Evolutionary conservation across 257 asterid species (phyloP).

Genomic region (Galeopsis tetrahit): DNA sequence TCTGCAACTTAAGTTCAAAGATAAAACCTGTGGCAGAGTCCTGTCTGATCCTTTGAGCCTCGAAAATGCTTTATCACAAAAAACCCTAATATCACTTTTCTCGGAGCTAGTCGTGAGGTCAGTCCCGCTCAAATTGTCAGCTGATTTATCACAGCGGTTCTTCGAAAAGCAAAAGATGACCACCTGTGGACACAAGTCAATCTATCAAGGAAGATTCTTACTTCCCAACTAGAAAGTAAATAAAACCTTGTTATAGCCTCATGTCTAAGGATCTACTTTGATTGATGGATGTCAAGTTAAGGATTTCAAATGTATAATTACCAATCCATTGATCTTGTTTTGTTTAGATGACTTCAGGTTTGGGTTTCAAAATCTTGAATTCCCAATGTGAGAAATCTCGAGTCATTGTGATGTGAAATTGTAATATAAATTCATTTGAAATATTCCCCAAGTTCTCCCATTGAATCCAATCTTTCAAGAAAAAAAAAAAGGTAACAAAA

Average conservation of each 20-base stretch:
- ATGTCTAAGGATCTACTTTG: neutral
- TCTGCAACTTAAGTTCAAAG: slow-evolving; percentile 30
- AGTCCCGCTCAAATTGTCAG: slow-evolving; percentile 79
- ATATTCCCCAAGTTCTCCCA: slow-evolving; percentile 7
- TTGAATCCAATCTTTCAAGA: neutral
- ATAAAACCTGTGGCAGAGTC: slow-evolving; percentile 90
- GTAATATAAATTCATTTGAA: neutral
- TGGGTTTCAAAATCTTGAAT: slow-evolving; percentile 15
- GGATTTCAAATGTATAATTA: neutral
- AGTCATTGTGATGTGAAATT: slow-evolving; percentile 6
- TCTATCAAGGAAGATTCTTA: slow-evolving; percentile 27
- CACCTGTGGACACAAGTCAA: slow-evolving; percentile 59
- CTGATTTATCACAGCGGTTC: slow-evolving; percentile 91
- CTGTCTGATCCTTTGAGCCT: slow-evolving; percentile 97
- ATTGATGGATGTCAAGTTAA: neutral
- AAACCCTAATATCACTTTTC: slow-evolving; percentile 93
- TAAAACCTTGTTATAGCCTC: slow-evolving; percentile 21
- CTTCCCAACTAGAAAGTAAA: slow-evolving; percentile 27
- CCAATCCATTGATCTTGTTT: neutral
- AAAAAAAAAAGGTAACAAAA: slow-evolving; percentile 2
- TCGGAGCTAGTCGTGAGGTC: slow-evolving; percentile 95
- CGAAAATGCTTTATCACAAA: slow-evolving; percentile 97
- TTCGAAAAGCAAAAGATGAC: slow-evolving; percentile 97
- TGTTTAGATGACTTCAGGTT: neutral
- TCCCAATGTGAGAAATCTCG: neutral